These are phyloP conservation scores for Phyllostachys edulis DNA, from an alignment of 176 grass and related monocot species.

Conservation along the genomic window DNA sequence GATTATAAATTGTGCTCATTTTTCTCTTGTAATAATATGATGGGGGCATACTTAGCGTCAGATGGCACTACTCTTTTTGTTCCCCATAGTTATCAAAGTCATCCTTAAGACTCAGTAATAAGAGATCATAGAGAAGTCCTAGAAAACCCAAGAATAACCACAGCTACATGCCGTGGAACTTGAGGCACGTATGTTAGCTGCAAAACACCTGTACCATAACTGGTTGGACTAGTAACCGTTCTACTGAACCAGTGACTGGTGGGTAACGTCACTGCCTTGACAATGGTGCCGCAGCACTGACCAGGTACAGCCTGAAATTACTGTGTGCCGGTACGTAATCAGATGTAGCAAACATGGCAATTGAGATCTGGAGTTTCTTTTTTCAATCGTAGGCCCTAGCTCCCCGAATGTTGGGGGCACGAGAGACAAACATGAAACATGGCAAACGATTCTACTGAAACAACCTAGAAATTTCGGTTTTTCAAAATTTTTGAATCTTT, in stretches of 20 bases:
- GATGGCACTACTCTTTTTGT: background rate
- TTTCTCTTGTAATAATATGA: background rate
- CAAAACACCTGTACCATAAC: background rate
- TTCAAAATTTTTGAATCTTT: no score
- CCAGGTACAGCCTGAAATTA: background rate
- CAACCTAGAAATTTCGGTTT: no score
- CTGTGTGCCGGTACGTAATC: background rate
- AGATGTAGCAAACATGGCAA: background rate
- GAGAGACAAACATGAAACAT: no score
- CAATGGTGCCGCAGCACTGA: background rate
- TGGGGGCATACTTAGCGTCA: background rate
- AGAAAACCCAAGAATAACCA: background rate
- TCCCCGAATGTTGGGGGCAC: no score
- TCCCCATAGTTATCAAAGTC: background rate
- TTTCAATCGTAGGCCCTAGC: no score
- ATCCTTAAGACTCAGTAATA: background rate
- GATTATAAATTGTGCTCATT: background rate
- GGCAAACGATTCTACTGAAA: no score
- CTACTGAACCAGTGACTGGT: no score
- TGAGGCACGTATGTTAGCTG: background rate
- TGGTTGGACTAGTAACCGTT: background rate
- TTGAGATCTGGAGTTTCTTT: no score
- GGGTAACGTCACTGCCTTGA: background rate
- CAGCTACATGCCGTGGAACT: background rate
- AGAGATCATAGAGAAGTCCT: background rate